Conservation (phyloP, 2,329 filamentous ascomycete species). For the Xylaria sp. region DNA sequence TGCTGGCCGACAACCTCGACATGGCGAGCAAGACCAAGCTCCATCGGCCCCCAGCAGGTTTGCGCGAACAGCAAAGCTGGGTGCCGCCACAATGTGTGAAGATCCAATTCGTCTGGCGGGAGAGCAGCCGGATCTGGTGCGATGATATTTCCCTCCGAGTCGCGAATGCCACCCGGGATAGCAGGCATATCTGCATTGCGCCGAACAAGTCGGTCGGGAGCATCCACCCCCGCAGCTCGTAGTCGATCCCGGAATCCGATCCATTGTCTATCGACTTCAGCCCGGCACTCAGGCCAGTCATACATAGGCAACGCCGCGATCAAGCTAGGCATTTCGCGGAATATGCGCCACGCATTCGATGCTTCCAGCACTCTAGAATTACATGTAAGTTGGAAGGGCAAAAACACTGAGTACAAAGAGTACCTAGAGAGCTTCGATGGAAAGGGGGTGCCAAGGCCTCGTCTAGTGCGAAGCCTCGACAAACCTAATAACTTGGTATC, state of each 20-base stretch:
- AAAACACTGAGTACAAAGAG: not conserved
- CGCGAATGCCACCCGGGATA: slow-evolving; percentile 32
- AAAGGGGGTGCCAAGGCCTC: slow-evolving; percentile 13
- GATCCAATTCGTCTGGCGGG: slow-evolving; percentile 30
- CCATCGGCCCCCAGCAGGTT: slow-evolving; percentile 35
- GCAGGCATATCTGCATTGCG: slow-evolving; percentile 33
- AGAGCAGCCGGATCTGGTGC: slow-evolving; percentile 35
- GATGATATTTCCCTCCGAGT: slow-evolving; percentile 24
- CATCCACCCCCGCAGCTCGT: slow-evolving; percentile 25
- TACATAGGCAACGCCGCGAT: slow-evolving; percentile 37
- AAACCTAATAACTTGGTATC: not conserved
- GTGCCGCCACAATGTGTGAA: slow-evolving; percentile 34
- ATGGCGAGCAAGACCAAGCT: slow-evolving; percentile 24
- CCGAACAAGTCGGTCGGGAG: slow-evolving; percentile 32
- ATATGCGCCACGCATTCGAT: not conserved
- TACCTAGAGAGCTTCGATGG: not conserved
- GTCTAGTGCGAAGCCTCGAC: not conserved
- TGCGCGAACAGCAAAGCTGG: slow-evolving; percentile 29
- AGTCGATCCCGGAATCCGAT: slow-evolving; percentile 25
- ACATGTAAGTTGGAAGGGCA: not conserved
- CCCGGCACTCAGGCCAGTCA: slow-evolving; percentile 35
- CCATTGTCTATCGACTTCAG: slow-evolving; percentile 34
- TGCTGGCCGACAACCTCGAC: slow-evolving; percentile 32
- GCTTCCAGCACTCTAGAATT: not conserved
- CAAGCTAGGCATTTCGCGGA: slow-evolving; percentile 14